These are phyloP conservation scores for Eucalyptus microcorys DNA, from an alignment of 345 rosid species.

Conservation along the genomic window DNA sequence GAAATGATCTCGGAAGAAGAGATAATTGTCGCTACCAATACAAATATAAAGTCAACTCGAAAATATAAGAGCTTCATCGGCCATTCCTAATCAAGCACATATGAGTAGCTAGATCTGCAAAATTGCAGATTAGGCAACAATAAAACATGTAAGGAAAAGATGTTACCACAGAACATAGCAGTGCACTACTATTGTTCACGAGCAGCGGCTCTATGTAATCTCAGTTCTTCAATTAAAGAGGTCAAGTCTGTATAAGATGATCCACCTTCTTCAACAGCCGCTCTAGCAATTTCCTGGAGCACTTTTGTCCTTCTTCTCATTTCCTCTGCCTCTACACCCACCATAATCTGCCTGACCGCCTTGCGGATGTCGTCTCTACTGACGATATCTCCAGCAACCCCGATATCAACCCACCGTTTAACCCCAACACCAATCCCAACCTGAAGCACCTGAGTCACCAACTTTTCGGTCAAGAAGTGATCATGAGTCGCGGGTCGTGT, in stretches of 20 bases:
- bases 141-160: neutral
- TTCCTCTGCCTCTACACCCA: neutral
- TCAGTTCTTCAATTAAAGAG: conserved; percentile 2
- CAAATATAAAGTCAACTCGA: neutral
- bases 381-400: neutral
- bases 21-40: neutral
- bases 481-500: neutral
- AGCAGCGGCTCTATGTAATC: neutral
- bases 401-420: neutral
- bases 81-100: neutral
- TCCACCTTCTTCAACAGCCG: conserved; percentile 14
- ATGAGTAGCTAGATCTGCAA: neutral
- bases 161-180: neutral
- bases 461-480: neutral
- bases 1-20: neutral
- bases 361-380: neutral
- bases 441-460: neutral
- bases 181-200: neutral
- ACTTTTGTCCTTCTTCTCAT: neutral
- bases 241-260: neutral
- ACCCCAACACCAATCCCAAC: neutral
- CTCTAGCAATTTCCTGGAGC: neutral
- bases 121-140: neutral
- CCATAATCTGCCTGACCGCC: neutral
- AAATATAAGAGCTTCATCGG: neutral